Evolutionary conservation across 1,139 yeast genomes (phyloP).

Genomic region (Zygosaccharomyces pseudobailii): DNA sequence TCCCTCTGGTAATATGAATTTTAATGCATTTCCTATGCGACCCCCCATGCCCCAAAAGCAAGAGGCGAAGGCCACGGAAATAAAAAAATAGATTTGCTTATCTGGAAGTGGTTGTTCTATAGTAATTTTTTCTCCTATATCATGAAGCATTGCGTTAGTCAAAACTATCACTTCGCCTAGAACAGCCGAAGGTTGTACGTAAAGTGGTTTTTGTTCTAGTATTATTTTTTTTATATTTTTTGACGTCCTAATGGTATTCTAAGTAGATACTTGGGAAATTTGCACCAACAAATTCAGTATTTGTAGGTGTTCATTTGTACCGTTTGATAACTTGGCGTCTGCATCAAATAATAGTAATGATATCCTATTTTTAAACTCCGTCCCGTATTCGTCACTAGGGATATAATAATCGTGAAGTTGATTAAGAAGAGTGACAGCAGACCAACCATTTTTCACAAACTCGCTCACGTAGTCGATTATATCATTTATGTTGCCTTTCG

Average conservation of each 20-base stretch:
- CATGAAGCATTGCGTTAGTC: neutral
- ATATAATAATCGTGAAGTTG: constrained; percentile 77
- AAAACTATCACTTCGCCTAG: neutral
- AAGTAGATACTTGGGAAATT: constrained; percentile 38
- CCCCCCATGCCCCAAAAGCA: constrained; percentile 7
- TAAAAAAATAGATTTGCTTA: constrained; percentile 3
- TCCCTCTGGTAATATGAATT: constrained; percentile 11
- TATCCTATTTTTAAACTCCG: constrained; percentile 58
- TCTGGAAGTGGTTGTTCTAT: constrained; percentile 1
- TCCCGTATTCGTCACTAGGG: constrained; percentile 49
- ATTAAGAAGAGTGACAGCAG: constrained; percentile 71
- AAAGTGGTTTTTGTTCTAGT: neutral
- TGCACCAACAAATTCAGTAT: constrained; percentile 64
- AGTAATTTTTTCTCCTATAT: neutral
- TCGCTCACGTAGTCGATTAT: constrained; percentile 50
- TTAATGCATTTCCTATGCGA: constrained; percentile 10
- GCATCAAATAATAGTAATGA: constrained; percentile 65
- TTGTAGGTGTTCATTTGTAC: constrained; percentile 88
- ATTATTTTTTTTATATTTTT: neutral
- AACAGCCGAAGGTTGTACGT: neutral
- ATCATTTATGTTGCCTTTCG: constrained; percentile 38
- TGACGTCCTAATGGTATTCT: no score
- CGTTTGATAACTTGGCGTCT: constrained; percentile 72
- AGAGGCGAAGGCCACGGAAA: constrained; percentile 1
- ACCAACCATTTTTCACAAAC: constrained; percentile 74